Base-by-base conservation (phyloP, 2,329 filamentous ascomycete species). In the Aspergillus ibericus region DNA sequence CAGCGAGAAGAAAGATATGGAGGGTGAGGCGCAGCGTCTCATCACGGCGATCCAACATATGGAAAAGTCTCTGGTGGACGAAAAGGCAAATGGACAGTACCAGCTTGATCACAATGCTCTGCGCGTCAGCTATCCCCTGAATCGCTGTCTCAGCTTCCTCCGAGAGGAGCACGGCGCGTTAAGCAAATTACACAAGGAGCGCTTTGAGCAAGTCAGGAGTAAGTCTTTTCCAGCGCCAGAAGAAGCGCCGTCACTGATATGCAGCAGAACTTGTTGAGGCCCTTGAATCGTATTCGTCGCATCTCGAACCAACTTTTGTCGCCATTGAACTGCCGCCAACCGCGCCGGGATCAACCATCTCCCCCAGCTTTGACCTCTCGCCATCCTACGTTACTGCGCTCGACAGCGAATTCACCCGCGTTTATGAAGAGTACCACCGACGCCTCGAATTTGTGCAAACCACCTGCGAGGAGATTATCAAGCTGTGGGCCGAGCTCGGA, bases 151-250 rank as follows among this genome's bases (percentile, higher is more conserved):
- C 60, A 85, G 90, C 70, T 78, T 76, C 16, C 82, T 99, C 55
- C 93, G 92, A 75, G 92, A 97, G 75, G 96, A 95, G 78, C 90
- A 96, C 70, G 82, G 80, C 59, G 86, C 90, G 53, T 85, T 98
- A 66, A 87, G 85, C 77, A 91, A 89, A 72, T 80, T 95, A 59
- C 93, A 99, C 76, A 88, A 87, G 63, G 93, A 98, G 77, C 89
- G 95, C 60, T 97, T 92, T 69, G 93, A 97, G 72, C 92, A 98
- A 80, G 92, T 98, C 59, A 93, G 91, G 78, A 97, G 92, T 96
- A 80, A 68, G 89, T 77, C n/a, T 16, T 34, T 2, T 22, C 8
- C 38, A 25, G 13, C 9, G 16, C 15, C 29, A 18, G 5, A 12
- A 4, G 1, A 16, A 1, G 25, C 20, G 40, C 12, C 16, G 27